Conservation (phyloP, 2,329 filamentous ascomycete species). For the Claviceps capensis region DNA sequence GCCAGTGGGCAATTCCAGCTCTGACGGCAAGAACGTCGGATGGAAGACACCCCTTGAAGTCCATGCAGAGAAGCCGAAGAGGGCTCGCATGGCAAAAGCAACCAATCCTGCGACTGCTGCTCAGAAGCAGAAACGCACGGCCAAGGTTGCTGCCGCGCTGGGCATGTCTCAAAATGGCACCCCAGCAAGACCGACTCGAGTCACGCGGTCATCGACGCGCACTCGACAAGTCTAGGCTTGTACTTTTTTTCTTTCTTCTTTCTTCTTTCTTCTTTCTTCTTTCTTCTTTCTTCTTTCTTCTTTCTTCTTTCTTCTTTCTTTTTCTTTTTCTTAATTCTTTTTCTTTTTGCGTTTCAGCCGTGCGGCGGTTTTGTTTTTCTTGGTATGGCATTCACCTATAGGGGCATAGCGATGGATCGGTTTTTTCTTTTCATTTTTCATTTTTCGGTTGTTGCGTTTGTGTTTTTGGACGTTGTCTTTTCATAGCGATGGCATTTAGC, state of each 20-base stretch:
- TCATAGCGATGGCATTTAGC: no score
- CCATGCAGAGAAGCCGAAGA: constrained; percentile 13
- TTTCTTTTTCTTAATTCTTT: background rate
- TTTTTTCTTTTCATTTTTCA: no score
- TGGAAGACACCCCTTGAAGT: constrained; percentile 22
- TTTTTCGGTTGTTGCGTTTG: background rate
- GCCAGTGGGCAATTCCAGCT: constrained; percentile 3
- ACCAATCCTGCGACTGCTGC: constrained; percentile 7
- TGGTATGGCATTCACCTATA: background rate
- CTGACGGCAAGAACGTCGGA: constrained; percentile 17
- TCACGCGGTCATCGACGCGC: constrained; percentile 15
- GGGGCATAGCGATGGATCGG: background rate
- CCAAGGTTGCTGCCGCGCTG: constrained; percentile 18
- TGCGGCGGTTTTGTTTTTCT: background rate
- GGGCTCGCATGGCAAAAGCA: constrained; percentile 18
- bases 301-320: background rate
- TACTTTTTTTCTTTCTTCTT: background rate
- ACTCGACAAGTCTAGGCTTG: constrained; percentile 2
- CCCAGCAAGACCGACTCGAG: constrained; percentile 18
- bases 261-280: background rate
- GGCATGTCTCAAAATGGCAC: constrained; percentile 22
- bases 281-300: background rate
- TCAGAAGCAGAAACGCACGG: constrained; percentile 15
- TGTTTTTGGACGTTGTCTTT: no score
- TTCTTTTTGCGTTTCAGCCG: background rate